phyloP scores from a whole-genome alignment of 1,284 basidiomycete genomes.

The Leccinum cinnamomeum region DNA sequence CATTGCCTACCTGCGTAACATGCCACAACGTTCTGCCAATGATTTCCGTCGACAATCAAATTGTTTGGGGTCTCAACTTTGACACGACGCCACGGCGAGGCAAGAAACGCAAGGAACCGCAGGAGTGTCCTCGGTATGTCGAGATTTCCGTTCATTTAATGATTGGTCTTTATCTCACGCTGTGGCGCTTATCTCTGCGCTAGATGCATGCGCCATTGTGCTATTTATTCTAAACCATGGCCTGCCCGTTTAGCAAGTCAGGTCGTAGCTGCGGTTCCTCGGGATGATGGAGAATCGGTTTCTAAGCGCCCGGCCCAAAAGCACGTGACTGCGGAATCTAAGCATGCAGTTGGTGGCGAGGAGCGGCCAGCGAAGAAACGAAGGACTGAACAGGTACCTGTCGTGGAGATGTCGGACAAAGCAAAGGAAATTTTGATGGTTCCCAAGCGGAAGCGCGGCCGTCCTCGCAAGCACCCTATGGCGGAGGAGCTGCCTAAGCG shows the following conservation, averaged over 20 bases:
- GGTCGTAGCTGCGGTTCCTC: constrained; percentile 46
- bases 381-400: constrained; percentile 38
- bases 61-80: constrained; percentile 66
- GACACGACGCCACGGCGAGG: constrained; percentile 45
- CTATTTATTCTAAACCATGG: constrained; percentile 71
- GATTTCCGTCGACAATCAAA: constrained; percentile 67
- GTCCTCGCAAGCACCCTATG: constrained; percentile 38
- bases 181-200: constrained; percentile 12
- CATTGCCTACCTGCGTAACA: constrained; percentile 62
- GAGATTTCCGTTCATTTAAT: constrained; percentile 20
- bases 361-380: constrained; percentile 46
- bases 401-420: constrained; percentile 40
- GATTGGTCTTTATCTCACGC: constrained; percentile 20
- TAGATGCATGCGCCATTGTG: constrained; percentile 75
- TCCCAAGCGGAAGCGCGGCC: constrained; percentile 37
- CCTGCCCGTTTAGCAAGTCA: constrained; percentile 58
- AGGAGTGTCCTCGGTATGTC: constrained; percentile 71
- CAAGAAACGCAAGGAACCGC: constrained; percentile 58
- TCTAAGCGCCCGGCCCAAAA: constrained; percentile 50
- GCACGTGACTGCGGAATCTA: constrained; percentile 52
- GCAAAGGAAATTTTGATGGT: constrained; percentile 35
- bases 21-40: constrained; percentile 68
- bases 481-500: constrained; percentile 37
- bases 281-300: constrained; percentile 49
- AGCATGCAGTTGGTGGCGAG: constrained; percentile 46